Conservation (phyloP, 108 stramenopile species). For the Mediolabrus comicus region DNA sequence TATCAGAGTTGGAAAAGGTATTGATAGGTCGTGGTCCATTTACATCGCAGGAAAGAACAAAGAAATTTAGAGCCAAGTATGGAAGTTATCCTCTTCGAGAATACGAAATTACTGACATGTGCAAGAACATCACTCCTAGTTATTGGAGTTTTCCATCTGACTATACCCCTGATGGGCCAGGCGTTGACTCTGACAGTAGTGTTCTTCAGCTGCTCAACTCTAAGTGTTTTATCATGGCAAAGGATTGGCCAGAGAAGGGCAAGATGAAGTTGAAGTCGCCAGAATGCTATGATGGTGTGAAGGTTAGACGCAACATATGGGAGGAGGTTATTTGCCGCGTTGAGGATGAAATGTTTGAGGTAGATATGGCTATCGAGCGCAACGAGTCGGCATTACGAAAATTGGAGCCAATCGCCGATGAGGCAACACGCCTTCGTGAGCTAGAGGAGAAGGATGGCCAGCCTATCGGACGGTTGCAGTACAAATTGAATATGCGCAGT, state of each 20-base stretch:
- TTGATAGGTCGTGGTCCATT: slow-evolving; percentile 78
- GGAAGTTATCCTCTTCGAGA: slow-evolving; percentile 56
- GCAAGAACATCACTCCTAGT: slow-evolving; percentile 64
- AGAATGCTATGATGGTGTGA: slow-evolving; percentile 68
- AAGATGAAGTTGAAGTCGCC: slow-evolving; percentile 34
- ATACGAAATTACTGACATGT: slow-evolving; percentile 47
- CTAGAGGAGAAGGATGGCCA: slow-evolving; percentile 86
- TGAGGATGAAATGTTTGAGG: slow-evolving; percentile 92
- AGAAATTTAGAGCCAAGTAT: slow-evolving; percentile 77
- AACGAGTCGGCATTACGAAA: slow-evolving; percentile 84
- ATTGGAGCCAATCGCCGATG: slow-evolving; percentile 92
- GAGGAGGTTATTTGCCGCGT: slow-evolving; percentile 80
- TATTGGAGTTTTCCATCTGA: slow-evolving; percentile 70
- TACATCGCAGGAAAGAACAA: slow-evolving; percentile 53
- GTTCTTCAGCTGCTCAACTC: slow-evolving; percentile 45
- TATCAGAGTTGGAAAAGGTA: slow-evolving; percentile 73
- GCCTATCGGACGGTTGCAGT: slow-evolving; percentile 84
- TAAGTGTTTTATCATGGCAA: slow-evolving; percentile 44
- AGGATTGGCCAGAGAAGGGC: slow-evolving; percentile 14
- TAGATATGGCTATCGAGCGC: slow-evolving; percentile 98
- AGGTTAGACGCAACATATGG: slow-evolving; percentile 66
- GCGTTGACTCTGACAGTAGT: slow-evolving; percentile 39
- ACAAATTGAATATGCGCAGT: slow-evolving; percentile 62
- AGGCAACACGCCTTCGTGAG: slow-evolving; percentile 71
- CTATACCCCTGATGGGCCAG: slow-evolving; percentile 42